Base-by-base conservation (phyloP, 257 asterid genomes). In the Ajuga chamaepitys region DNA sequence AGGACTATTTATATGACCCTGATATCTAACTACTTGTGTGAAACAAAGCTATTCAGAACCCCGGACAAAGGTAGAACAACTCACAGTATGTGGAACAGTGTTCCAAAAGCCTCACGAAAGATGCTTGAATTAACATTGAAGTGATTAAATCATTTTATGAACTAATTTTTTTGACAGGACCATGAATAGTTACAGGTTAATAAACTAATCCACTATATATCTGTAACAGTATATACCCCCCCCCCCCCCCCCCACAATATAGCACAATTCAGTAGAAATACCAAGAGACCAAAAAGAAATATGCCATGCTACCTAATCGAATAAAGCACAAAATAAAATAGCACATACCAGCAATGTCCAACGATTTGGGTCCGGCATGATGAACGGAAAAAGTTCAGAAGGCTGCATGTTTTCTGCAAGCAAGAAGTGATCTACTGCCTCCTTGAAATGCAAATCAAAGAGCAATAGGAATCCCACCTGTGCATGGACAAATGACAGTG, bases 381-480 rank as follows among this genome's bases (percentile, higher is more conserved):
- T 90, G 75, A 94, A 90, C 16, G 99, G 99, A 57, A 94, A 94
- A 81, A 94, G 73, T 83, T 90, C 99, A 62, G 96, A 94, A 76
- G 99, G 97, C 80, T 79, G 95, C 99, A 94, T 86, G 26, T 82
- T 81, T 62, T 94, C 96, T 74, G 99, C 82, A 50, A 81, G 91
- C 85, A 94, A 76, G 86, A 94, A 88, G 73, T 94, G 97, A 78
- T 88, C 85, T 30, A 94, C 85, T 68, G 99, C 99, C 75, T 94
- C 91, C 82, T 83, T 85, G 88, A 94, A 90, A 63, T 68, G 96
- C 82, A 94, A 73, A 78, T 81, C 96, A 82, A 94, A 94, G 68
- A 94, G 88, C 91, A 94, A 76, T 59, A 90, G 93, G 75, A 86
- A 88, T 71, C 99, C 99, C 56, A 94, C 81, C 84, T 94, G 99